These are phyloP conservation scores for Fusarium protoensiforme DNA, from an alignment of 2,329 filamentous ascomycete genomes.

Conservation along the genomic window DNA sequence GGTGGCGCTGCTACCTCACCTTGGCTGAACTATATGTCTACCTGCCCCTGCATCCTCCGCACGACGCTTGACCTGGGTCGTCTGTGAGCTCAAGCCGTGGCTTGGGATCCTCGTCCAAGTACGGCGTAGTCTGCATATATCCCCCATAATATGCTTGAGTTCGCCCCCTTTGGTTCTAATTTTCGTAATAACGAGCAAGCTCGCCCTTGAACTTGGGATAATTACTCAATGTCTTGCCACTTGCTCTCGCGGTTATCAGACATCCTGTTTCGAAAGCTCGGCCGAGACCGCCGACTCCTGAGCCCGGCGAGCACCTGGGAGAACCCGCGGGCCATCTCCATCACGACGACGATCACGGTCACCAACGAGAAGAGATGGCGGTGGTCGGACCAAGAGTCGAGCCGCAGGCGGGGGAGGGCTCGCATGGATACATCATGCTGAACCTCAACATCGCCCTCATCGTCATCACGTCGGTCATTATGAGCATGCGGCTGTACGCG, in stretches of 20 bases:
- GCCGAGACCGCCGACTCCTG: conserved; percentile 19
- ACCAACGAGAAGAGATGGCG: conserved; percentile 23
- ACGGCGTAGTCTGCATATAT: not conserved
- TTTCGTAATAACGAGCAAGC: not conserved
- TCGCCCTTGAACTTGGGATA: not conserved
- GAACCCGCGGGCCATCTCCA: conserved; percentile 27
- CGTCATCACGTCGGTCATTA: conserved; percentile 29
- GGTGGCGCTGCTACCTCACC: not conserved
- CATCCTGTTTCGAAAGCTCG: conserved; percentile 33
- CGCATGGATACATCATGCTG: conserved; percentile 21
- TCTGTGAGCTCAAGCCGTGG: not conserved
- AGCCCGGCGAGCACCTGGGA: conserved; percentile 9
- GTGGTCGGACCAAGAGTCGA: not conserved
- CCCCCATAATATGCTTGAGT: not conserved
- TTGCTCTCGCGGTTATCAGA: conserved; percentile 32
- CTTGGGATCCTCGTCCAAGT: not conserved
- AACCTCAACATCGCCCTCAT: conserved; percentile 36
- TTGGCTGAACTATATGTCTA: not conserved
- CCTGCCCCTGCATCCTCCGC: not conserved
- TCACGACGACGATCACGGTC: conserved; percentile 31
- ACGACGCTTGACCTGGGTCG: not conserved
- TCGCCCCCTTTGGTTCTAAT: not conserved
- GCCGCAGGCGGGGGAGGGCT: not conserved
- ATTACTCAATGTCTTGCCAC: conserved; percentile 24
- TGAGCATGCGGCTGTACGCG: conserved; percentile 33